A percentile compares a stretch with the other conserved stretches of the same genome.
phyloP scores from a whole-genome alignment of 2,329 filamentous ascomycete species.

The Pseudogymnoascus sp. region DNA sequence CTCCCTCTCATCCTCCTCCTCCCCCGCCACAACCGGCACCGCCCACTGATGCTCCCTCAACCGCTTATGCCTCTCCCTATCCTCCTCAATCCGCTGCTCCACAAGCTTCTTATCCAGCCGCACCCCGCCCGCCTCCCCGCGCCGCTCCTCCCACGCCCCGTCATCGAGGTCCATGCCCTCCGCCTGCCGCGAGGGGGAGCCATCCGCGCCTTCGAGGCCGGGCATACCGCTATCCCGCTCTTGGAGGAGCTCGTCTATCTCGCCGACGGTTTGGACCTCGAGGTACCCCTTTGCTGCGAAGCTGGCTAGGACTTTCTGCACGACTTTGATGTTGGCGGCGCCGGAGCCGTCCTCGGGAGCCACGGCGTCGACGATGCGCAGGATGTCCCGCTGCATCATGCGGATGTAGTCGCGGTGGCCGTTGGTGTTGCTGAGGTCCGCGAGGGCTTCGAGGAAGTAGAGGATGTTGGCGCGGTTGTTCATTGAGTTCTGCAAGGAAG shows the following conservation, averaged over 20 bases:
- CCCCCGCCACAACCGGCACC: constrained; percentile 52
- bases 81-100: constrained; percentile 94
- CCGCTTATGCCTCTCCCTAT: constrained; percentile 88
- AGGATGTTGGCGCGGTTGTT: constrained; percentile 97
- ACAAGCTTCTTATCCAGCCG: constrained; percentile 77
- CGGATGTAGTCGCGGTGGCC: constrained; percentile 73
- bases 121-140: neutral
- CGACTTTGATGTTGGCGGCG: constrained; percentile 88
- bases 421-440: constrained; percentile 58
- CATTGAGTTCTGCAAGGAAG: constrained; percentile 64
- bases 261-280: constrained; percentile 61
- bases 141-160: constrained; percentile 12
- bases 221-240: constrained; percentile 53
- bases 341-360: constrained; percentile 79
- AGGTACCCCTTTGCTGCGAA: constrained; percentile 66
- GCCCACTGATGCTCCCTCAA: constrained; percentile 91
- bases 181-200: neutral
- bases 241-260: constrained; percentile 77
- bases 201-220: neutral
- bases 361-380: constrained; percentile 84
- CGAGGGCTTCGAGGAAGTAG: constrained; percentile 95
- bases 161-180: neutral
- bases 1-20: constrained; percentile 43
- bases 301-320: constrained; percentile 67
- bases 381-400: constrained; percentile 92